Base-by-base conservation (phyloP, 306 rosid species). In the Acacia confusa region DNA sequence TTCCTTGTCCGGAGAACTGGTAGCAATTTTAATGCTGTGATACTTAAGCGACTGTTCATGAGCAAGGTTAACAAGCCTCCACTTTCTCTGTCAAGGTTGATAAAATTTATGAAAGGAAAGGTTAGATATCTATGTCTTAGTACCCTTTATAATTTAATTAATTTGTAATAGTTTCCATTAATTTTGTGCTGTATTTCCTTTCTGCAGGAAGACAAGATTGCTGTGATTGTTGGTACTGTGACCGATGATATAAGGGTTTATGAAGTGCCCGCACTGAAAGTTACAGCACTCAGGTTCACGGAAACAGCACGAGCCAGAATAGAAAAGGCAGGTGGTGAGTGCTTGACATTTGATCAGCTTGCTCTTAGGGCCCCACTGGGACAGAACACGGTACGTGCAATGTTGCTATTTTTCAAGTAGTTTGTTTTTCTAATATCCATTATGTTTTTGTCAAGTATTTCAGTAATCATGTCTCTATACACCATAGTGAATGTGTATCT, bases 291-390 rank as follows among this genome's bases (percentile, higher is more conserved):
- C 58, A 90, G 94, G 84, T 93, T 91, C 70, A 93, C 97, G 0
- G 97, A 91, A 89, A 93, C 94, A 0, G 97, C 97, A 3, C 87
- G 97, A 30, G 94, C 97, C 36, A 90, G 97, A 79, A 93, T 91
- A 7, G 95, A 89, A 61, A 93, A 89, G 84, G 95, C 95, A 0
- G 97, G 97, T 22, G 95, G 97, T 19, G 94, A 93, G 79, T 93
- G 97, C 82, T 82, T 91, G 85, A 93, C 97, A 0, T 93, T 93
- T 73, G 97, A 93, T 72, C 94, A 89, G 84, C 90, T 93, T 85
- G 93, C 97, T 69, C 86, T 88, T 55, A 87, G 89, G 83, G 92
- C 97, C 5, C 97, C 96, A 20, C 83, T 93, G 22, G 97, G 97
- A 67, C 96, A 93, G 88, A 90, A 90, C 85, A 93, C 97, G 82